phyloP scores from a whole-genome alignment of 1,139 yeast species.

The Blastobotrys ciferrii region DNA sequence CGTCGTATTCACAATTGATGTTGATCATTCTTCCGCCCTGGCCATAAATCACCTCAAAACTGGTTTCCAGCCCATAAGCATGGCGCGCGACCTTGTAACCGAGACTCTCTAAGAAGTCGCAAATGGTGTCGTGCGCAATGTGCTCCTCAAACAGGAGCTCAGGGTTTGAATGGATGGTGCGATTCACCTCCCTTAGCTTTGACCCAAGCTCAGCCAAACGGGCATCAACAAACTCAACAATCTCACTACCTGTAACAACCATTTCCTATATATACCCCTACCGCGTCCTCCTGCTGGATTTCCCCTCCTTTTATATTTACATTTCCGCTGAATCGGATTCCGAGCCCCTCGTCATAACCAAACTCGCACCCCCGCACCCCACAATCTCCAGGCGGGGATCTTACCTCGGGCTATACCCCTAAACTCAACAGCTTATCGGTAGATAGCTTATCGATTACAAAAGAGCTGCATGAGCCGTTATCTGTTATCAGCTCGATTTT shows the following conservation, averaged over 20 bases:
- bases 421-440: no score
- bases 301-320: background rate
- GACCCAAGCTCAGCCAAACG: background rate
- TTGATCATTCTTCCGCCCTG: conserved; percentile 13
- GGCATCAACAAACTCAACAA: background rate
- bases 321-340: background rate
- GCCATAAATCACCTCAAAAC: conserved; percentile 14
- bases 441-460: no score
- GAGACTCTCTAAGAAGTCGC: conserved; percentile 13
- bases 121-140: conserved; percentile 15
- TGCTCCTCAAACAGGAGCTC: conserved; percentile 12
- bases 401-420: no score
- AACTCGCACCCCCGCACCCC: no score
- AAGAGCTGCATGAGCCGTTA: no score
- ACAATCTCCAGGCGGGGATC: no score
- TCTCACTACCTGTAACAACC: background rate
- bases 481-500: no score
- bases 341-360: no score
- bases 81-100: conserved; percentile 17
- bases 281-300: no score
- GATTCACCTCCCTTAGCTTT: conserved; percentile 11
- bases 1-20: conserved; percentile 24
- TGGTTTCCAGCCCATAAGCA: conserved; percentile 18
- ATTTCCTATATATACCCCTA: background rate
- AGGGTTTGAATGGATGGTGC: conserved; percentile 16